Conservation (phyloP, 1,139 yeast genomes). For the Taphrina flavorubra region DNA sequence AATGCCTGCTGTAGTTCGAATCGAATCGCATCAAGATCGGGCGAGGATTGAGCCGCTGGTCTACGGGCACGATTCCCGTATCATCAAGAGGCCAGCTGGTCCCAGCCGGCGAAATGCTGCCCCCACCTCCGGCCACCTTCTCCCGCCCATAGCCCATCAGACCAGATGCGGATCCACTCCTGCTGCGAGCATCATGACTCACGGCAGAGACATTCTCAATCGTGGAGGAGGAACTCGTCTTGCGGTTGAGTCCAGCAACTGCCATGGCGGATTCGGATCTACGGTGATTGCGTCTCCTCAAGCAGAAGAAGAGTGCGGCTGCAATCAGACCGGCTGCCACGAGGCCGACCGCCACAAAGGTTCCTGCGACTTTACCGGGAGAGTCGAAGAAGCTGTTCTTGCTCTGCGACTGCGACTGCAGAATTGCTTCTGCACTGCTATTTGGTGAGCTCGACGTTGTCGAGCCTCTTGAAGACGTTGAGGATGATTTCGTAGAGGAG, state of each 20-base stretch:
- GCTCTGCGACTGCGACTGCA: constrained; percentile 8
- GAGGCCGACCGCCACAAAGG: constrained; percentile 71
- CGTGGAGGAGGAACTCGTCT: constrained; percentile 32
- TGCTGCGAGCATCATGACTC: constrained; percentile 35
- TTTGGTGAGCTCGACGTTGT: constrained; percentile 33
- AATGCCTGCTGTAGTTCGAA: constrained; percentile 63
- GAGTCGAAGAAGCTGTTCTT: constrained; percentile 57
- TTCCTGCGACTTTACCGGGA: constrained; percentile 74
- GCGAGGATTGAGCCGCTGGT: constrained; percentile 71
- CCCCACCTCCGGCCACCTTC: constrained; percentile 17
- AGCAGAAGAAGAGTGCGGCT: constrained; percentile 48
- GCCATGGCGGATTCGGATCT: constrained; percentile 47
- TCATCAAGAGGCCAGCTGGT: constrained; percentile 38
- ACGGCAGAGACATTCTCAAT: constrained; percentile 37
- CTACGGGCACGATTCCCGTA: constrained; percentile 53
- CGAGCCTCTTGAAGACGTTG: constrained; percentile 45
- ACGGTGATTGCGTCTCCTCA: constrained; percentile 47
- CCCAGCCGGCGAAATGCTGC: constrained; percentile 12
- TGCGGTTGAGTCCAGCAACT: constrained; percentile 42
- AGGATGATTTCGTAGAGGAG: constrained; percentile 44
- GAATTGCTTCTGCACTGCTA: neutral
- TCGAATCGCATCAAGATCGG: constrained; percentile 63
- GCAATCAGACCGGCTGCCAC: constrained; percentile 57
- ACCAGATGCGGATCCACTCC: constrained; percentile 37
- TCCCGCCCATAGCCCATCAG: constrained; percentile 38